These are phyloP conservation scores for Gilbertella persicaria DNA, from an alignment of 371 early-diverging fungal genomes.

Conservation along the genomic window DNA sequence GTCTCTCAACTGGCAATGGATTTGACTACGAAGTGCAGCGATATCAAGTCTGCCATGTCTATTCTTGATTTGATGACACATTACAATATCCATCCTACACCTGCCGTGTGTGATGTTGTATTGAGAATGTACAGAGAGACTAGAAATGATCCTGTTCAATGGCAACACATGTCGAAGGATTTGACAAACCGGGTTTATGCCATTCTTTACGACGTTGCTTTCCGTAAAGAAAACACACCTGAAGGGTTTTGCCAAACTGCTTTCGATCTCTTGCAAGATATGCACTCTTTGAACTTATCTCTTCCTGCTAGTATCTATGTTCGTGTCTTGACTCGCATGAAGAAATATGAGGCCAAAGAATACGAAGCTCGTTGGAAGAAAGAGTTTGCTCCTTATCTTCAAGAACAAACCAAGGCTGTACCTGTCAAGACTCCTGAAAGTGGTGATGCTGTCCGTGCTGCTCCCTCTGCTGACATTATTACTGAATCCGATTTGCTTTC, in stretches of 20 bases:
- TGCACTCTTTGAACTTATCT: constrained; percentile 18
- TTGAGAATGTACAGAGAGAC: constrained; percentile 24
- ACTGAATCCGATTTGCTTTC: constrained; percentile 30
- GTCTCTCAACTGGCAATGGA: constrained; percentile 22
- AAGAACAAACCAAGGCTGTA: constrained; percentile 10
- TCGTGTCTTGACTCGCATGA: constrained; percentile 26
- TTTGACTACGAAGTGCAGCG: constrained; percentile 15
- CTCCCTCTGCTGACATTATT: constrained; percentile 1
- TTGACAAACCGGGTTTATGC: not conserved
- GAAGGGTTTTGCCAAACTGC: constrained; percentile 22
- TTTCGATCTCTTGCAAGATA: constrained; percentile 28
- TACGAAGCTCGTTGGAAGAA: constrained; percentile 37
- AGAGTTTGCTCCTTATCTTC: constrained; percentile 26
- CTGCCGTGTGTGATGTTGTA: constrained; percentile 11
- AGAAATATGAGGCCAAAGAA: constrained; percentile 25
- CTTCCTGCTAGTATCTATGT: constrained; percentile 17
- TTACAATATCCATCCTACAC: constrained; percentile 21
- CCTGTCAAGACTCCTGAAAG: constrained; percentile 1
- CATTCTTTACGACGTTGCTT: constrained; percentile 14
- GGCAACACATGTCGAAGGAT: constrained; percentile 10
- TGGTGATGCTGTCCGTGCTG: not conserved
- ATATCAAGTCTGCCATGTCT: constrained; percentile 17
- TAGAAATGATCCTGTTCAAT: constrained; percentile 11
- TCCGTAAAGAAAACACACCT: constrained; percentile 11
- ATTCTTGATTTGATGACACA: constrained; percentile 18